These are phyloP conservation scores for Kwoniella sp. DNA, from an alignment of 768 basidiomycete genomes.

Conservation along the genomic window DNA sequence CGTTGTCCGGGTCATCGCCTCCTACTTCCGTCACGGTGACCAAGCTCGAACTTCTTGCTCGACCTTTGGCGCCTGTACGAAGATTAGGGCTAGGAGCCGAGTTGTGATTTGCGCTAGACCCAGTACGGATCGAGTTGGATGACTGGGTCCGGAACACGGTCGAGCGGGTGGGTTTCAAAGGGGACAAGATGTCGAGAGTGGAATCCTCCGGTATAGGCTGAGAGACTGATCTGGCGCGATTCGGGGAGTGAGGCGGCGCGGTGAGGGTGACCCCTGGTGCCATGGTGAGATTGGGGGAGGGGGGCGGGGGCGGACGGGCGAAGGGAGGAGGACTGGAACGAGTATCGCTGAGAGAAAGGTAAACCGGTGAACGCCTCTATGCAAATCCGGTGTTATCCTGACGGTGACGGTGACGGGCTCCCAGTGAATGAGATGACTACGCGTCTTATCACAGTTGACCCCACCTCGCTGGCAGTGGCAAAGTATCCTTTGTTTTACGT, in stretches of 20 bases:
- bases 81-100: conserved; percentile 3
- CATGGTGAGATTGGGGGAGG: too few species aligned
- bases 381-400: too few species aligned
- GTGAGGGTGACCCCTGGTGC: conserved; percentile 33
- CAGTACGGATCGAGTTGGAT: conserved; percentile 17
- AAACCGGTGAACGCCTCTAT: too few species aligned
- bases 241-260: conserved; percentile 31
- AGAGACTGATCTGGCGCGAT: conserved; percentile 39
- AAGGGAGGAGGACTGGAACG: background rate
- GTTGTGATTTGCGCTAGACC: background rate
- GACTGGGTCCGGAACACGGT: conserved; percentile 26
- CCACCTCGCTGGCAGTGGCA: too few species aligned
- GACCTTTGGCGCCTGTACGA: conserved; percentile 16
- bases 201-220: conserved; percentile 41
- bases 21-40: conserved; percentile 52
- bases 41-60: conserved; percentile 49
- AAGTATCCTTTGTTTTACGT: too few species aligned
- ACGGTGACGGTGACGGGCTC: background rate
- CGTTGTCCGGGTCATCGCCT: conserved; percentile 48
- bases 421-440: background rate
- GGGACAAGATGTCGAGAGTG: conserved; percentile 9
- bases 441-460: too few species aligned
- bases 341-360: background rate
- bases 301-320: too few species aligned
- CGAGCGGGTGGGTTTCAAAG: conserved; percentile 18